These are phyloP conservation scores for Ogataea nonfermentans DNA, from an alignment of 805 yeast species.

Conservation along the genomic window DNA sequence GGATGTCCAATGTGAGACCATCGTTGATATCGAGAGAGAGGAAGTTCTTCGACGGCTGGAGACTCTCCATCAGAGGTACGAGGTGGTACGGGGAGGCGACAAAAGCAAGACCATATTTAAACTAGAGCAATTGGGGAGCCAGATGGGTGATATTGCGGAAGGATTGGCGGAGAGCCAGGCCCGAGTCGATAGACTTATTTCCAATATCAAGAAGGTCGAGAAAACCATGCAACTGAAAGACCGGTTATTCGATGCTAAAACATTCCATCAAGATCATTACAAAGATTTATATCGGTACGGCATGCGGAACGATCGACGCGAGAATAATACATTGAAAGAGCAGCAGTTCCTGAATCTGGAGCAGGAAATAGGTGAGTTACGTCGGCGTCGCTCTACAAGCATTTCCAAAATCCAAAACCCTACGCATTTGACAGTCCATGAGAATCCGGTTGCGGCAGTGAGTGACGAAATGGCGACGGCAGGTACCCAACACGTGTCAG, in stretches of 20 bases:
- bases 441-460: slow-evolving; percentile 21
- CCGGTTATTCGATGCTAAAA: slow-evolving; percentile 35
- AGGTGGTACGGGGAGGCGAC: slow-evolving; percentile 11
- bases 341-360: slow-evolving; percentile 29
- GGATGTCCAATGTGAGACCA: slow-evolving; percentile 26
- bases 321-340: slow-evolving; percentile 19
- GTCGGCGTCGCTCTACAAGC: slow-evolving; percentile 19
- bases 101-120: slow-evolving; percentile 6
- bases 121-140: slow-evolving; percentile 7
- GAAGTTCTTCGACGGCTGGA: slow-evolving; percentile 24
- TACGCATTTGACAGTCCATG: slow-evolving; percentile 16
- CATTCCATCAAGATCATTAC: slow-evolving; percentile 44
- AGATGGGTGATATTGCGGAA: slow-evolving; percentile 27
- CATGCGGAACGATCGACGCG: slow-evolving; percentile 22
- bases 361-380: slow-evolving; percentile 26
- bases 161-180: slow-evolving; percentile 15
- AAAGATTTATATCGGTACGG: slow-evolving; percentile 37
- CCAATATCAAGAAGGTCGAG: slow-evolving; percentile 36
- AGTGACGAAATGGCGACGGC: slow-evolving; percentile 17
- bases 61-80: slow-evolving; percentile 7
- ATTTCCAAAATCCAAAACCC: slow-evolving; percentile 25
- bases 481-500: slow-evolving; percentile 6
- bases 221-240: slow-evolving; percentile 35
- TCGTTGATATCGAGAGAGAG: slow-evolving; percentile 25
- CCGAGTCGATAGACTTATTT: slow-evolving; percentile 26